Conservation (phyloP, 2,329 filamentous ascomycete species). For the Nemania sp. region DNA sequence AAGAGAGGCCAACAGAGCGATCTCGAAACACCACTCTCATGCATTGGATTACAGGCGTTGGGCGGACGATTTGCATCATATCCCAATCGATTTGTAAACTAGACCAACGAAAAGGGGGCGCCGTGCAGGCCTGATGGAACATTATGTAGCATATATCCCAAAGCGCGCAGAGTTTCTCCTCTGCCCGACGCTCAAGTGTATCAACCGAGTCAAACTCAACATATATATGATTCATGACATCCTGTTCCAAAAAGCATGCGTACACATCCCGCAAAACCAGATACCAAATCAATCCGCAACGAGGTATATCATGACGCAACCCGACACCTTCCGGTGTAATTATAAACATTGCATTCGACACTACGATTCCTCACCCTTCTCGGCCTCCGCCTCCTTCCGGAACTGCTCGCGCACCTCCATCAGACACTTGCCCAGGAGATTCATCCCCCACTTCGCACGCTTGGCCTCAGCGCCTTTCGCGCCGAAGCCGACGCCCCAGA, state of each 20-base stretch:
- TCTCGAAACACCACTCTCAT: constrained; percentile 50
- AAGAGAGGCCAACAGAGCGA: constrained; percentile 34
- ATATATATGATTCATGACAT: constrained; percentile 15
- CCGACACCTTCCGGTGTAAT: too few species aligned
- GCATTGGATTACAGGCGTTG: constrained; percentile 45
- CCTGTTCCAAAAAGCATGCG: background rate
- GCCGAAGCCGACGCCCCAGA: constrained; percentile 75
- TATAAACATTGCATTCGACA: too few species aligned
- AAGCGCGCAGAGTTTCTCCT: constrained; percentile 17
- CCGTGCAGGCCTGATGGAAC: constrained; percentile 35
- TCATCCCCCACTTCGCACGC: constrained; percentile 69
- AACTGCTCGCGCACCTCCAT: constrained; percentile 68
- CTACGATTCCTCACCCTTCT: constrained; percentile 4
- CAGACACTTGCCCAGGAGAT: constrained; percentile 72
- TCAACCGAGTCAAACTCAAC: too few species aligned
- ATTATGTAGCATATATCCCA: constrained; percentile 34
- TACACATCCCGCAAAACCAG: background rate
- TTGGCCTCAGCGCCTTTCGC: constrained; percentile 61
- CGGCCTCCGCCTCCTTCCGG: constrained; percentile 51
- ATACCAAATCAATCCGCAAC: background rate
- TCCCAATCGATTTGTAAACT: constrained; percentile 46
- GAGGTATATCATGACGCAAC: background rate
- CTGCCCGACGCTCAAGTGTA: constrained; percentile 14
- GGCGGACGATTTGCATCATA: constrained; percentile 41
- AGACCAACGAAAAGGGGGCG: constrained; percentile 48